Percentiles rank a stretch among this genome's conserved stretches.
Conservation (phyloP, 345 rosid species). For the Gossypium longicalyx region DNA sequence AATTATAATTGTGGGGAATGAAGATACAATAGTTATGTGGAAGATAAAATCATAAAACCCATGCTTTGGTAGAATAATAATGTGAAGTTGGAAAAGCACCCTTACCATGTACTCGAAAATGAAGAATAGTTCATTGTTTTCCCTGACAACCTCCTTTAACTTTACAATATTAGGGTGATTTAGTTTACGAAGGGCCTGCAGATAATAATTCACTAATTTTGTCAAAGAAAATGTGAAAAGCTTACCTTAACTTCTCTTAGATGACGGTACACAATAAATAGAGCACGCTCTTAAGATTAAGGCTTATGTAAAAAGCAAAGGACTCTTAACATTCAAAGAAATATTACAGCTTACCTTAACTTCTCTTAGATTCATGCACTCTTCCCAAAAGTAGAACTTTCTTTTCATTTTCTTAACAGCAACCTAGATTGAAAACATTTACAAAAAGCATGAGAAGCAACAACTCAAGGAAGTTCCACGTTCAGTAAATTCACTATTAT, state of each 20-base stretch:
- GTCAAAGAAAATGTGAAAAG: not conserved
- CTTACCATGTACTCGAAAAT: slow-evolving; percentile 94
- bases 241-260: no score
- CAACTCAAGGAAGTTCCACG: not conserved
- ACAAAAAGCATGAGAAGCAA: slow-evolving; percentile 2
- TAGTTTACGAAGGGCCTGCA: slow-evolving; percentile 83
- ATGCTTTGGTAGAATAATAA: not conserved
- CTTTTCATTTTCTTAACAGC: slow-evolving; percentile 97
- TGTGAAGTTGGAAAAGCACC: slow-evolving; percentile 6
- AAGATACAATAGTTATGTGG: not conserved
- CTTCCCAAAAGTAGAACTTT: slow-evolving; percentile 89
- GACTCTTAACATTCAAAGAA: not conserved
- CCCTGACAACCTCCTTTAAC: slow-evolving; percentile 89
- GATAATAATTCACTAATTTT: slow-evolving; percentile 16
- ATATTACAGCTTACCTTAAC: slow-evolving; percentile 54
- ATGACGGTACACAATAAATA: slow-evolving; percentile 11
- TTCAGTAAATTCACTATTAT: not conserved
- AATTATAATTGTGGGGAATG: not conserved
- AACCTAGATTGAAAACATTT: slow-evolving; percentile 43
- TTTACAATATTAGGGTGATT: slow-evolving; percentile 82
- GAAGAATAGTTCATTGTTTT: slow-evolving; percentile 80
- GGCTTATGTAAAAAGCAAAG: not conserved
- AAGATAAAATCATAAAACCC: not conserved
- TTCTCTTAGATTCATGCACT: slow-evolving; percentile 83
- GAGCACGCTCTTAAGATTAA: not conserved